These are phyloP conservation scores for Udeniomyces megalosporus DNA, from an alignment of 768 basidiomycete genomes.

Conservation along the genomic window DNA sequence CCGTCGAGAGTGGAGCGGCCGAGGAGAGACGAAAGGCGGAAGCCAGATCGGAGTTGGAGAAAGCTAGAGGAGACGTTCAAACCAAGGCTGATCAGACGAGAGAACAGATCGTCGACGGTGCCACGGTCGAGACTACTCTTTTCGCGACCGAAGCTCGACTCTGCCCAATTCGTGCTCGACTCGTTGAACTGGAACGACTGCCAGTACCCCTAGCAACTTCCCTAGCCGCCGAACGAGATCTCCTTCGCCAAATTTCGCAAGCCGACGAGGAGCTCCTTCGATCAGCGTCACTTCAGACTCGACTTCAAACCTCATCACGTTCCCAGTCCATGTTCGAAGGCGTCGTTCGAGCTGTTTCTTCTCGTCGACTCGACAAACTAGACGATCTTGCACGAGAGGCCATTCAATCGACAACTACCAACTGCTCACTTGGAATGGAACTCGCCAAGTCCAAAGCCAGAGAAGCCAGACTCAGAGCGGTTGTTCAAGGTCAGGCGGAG, in stretches of 20 bases:
- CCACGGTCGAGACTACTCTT: slow-evolving; percentile 53
- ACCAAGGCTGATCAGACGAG: slow-evolving; percentile 55
- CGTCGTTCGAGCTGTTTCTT: slow-evolving; percentile 63
- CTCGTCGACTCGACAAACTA: slow-evolving; percentile 59
- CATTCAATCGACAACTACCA: slow-evolving; percentile 51
- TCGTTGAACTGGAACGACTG: slow-evolving; percentile 34
- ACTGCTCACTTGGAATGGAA: slow-evolving; percentile 56
- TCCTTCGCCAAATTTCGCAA: slow-evolving; percentile 48
- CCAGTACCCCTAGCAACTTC: slow-evolving; percentile 36
- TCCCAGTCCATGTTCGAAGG: slow-evolving; percentile 69
- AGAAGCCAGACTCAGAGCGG: slow-evolving; percentile 45
- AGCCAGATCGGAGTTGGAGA: slow-evolving; percentile 47
- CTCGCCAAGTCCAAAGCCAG: slow-evolving; percentile 48
- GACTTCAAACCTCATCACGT: slow-evolving; percentile 54
- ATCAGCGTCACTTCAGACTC: slow-evolving; percentile 43
- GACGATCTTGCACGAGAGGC: slow-evolving; percentile 55
- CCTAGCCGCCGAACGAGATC: slow-evolving; percentile 53
- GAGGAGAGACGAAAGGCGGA: slow-evolving; percentile 52
- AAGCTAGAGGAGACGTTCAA: slow-evolving; percentile 55
- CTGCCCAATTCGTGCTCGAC: slow-evolving; percentile 44
- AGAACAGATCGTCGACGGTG: slow-evolving; percentile 57
- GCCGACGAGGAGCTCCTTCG: slow-evolving; percentile 56
- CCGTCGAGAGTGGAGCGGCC: slow-evolving; percentile 45
- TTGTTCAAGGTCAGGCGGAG: slow-evolving; percentile 33
- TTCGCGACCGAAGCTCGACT: slow-evolving; percentile 53